A percentile compares a stretch with the other conserved stretches of the same genome.
Evolutionary conservation across 306 rosid species (phyloP).

Genomic region (Hippophae gyantsensis): DNA sequence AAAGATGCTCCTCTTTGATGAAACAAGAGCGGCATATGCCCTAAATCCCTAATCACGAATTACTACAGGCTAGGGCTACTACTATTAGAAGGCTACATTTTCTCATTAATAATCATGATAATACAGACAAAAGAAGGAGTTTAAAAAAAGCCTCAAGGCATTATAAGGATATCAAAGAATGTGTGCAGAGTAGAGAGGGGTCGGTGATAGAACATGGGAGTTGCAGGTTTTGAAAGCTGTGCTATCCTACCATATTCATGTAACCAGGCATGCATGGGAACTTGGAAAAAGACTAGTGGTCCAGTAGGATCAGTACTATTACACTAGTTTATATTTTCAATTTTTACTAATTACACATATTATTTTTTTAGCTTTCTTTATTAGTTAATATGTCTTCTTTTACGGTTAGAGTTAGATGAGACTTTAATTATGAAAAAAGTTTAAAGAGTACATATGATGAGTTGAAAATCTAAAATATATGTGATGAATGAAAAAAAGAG

Average conservation of each 20-base stretch:
- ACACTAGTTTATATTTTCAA: not conserved
- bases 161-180: conserved; percentile 19
- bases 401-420: conserved; percentile 6
- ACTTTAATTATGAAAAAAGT: conserved; percentile 4
- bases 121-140: not conserved
- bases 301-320: not conserved
- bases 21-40: no score
- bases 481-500: conserved; percentile 14
- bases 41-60: no score
- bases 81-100: no score
- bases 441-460: not conserved
- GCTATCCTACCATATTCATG: conserved; percentile 22
- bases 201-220: conserved; percentile 47
- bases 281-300: conserved; percentile 4
- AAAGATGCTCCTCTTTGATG: no score
- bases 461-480: conserved; percentile 35
- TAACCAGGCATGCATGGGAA: conserved; percentile 24
- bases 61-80: no score
- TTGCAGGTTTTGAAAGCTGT: conserved; percentile 29
- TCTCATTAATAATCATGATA: no score
- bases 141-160: not conserved
- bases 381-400: not conserved
- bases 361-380: not conserved
- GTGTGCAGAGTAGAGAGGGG: conserved; percentile 25
- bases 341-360: not conserved